phyloP scores from a whole-genome alignment of 176 grass and related monocot genomes.

The Cenchrus fungigraminus region DNA sequence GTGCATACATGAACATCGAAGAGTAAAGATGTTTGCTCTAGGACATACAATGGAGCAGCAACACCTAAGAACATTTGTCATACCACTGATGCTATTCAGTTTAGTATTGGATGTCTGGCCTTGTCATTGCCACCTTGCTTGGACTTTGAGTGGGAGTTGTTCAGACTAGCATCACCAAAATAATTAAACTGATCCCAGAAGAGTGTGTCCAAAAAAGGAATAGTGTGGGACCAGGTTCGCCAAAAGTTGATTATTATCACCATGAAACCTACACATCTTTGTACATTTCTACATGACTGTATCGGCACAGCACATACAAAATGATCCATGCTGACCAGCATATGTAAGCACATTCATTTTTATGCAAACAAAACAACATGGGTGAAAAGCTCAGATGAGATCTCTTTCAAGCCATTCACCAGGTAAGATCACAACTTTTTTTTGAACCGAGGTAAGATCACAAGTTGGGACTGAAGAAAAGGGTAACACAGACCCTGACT shows the following conservation, averaged over 20 bases:
- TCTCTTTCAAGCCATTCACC: neutral
- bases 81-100: neutral
- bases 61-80: neutral
- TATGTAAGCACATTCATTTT: neutral
- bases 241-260: neutral
- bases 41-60: neutral
- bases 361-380: neutral
- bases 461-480: neutral
- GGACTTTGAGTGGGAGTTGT: neutral
- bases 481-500: neutral
- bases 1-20: neutral
- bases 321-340: neutral
- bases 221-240: neutral
- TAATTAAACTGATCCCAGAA: neutral
- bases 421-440: slow-evolving; percentile 7
- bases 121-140: neutral
- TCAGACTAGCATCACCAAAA: slow-evolving; percentile 7
- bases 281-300: slow-evolving; percentile 7
- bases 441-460: slow-evolving; percentile 12
- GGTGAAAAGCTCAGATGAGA: neutral
- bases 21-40: neutral
- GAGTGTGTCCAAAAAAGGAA: neutral
- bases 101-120: neutral
- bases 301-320: neutral
- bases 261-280: neutral